phyloP scores from a whole-genome alignment of 2,329 filamentous ascomycete genomes.

The Juglanconis sp. region DNA sequence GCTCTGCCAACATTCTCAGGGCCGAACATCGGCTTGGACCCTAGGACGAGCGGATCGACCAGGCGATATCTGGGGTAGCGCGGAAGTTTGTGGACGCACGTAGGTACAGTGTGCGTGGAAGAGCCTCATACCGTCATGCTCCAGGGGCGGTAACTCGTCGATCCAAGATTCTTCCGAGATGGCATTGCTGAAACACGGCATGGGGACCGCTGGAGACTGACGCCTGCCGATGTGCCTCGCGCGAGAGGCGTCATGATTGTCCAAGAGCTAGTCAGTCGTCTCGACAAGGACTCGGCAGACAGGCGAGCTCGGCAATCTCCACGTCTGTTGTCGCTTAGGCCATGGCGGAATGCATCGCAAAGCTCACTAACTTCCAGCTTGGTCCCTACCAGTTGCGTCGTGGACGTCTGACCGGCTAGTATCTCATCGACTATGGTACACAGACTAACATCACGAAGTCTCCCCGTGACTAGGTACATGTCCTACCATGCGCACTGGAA shows the following conservation, averaged over 20 bases:
- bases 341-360: not conserved
- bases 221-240: not conserved
- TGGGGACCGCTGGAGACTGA: slow-evolving; percentile 1
- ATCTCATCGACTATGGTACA: not conserved
- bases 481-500: not conserved
- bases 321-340: not conserved
- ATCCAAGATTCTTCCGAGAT: not conserved
- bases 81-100: not conserved
- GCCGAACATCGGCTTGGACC: slow-evolving; percentile 1
- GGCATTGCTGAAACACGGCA: not conserved
- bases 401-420: not conserved
- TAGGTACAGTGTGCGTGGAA: not conserved
- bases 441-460: slow-evolving; percentile 3
- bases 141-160: not conserved
- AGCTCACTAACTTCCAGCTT: not conserved
- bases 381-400: slow-evolving; percentile 5
- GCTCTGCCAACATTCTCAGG: not conserved
- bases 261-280: not conserved
- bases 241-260: not conserved
- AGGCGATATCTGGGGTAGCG: not conserved
- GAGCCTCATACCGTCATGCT: not conserved
- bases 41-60: not conserved
- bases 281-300: slow-evolving; percentile 4
- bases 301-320: not conserved
- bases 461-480: not conserved